Evolutionary conservation across 805 yeast genomes (phyloP).

Genomic region (Cyberlindnera meyerae): DNA sequence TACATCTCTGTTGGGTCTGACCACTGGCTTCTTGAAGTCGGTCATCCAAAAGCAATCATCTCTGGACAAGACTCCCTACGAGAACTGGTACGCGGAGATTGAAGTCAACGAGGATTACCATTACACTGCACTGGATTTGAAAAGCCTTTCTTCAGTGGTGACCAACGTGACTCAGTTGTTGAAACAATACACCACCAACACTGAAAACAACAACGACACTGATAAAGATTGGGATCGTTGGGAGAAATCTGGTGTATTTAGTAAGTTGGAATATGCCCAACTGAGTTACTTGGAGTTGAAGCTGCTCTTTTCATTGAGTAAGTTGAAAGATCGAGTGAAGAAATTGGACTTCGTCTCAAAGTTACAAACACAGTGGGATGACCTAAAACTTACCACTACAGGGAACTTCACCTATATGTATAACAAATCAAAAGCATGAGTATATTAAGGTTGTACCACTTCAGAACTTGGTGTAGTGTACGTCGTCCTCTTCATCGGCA

Average conservation of each 20-base stretch:
- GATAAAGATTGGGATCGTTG: conserved; percentile 21
- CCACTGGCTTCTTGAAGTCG: conserved; percentile 5
- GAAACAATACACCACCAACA: conserved; percentile 10
- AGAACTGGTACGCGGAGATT: conserved; percentile 44
- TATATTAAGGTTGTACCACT: too few species aligned
- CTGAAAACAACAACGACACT: too few species aligned
- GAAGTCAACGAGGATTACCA: conserved; percentile 47
- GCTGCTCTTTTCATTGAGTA: conserved; percentile 4
- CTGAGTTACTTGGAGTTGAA: conserved; percentile 8
- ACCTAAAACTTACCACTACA: conserved; percentile 4
- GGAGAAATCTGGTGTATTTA: conserved; percentile 11
- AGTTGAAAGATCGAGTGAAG: conserved; percentile 2
- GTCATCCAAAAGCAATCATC: conserved; percentile 8
- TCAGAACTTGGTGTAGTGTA: conserved; percentile 12
- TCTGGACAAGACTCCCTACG: conserved; percentile 19
- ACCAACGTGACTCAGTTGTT: conserved; percentile 22
- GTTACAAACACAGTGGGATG: conserved; percentile 13
- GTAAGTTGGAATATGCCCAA: conserved; percentile 1
- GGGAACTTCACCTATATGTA: too few species aligned
- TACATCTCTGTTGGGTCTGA: conserved; percentile 23
- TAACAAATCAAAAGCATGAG: too few species aligned
- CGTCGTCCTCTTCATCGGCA: too few species aligned
- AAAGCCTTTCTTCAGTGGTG: conserved; percentile 28
- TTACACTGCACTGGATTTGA: conserved; percentile 34
- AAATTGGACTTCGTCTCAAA: conserved; percentile 1